Conservation (phyloP, 306 rosid species). For the Lablab purpureus region DNA sequence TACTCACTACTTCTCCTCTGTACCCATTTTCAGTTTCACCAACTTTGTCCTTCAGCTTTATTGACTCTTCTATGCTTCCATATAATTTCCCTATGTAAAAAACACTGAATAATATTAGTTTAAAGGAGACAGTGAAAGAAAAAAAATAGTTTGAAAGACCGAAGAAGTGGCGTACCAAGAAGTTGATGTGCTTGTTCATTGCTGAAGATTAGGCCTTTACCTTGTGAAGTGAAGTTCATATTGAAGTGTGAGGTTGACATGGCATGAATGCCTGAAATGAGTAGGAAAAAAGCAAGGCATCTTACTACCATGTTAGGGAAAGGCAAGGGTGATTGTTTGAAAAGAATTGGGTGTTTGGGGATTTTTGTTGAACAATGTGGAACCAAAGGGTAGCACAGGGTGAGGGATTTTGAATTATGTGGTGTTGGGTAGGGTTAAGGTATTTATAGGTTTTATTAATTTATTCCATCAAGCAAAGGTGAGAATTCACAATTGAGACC, state of each 20-base stretch:
- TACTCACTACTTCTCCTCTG: neutral
- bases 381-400: slow-evolving; percentile 8
- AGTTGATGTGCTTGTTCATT: slow-evolving; percentile 28
- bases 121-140: neutral
- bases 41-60: slow-evolving; percentile 17
- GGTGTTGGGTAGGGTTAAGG: neutral
- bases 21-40: slow-evolving; percentile 30
- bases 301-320: slow-evolving; percentile 28
- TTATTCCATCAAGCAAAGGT: neutral
- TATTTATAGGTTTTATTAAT: neutral
- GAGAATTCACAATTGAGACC: neutral
- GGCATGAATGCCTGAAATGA: slow-evolving; percentile 32
- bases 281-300: slow-evolving; percentile 28
- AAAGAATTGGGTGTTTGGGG: neutral
- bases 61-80: slow-evolving; percentile 30
- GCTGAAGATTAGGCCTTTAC: slow-evolving; percentile 26
- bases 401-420: neutral
- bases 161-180: slow-evolving; percentile 21
- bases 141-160: neutral
- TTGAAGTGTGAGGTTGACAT: slow-evolving; percentile 11
- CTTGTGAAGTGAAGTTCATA: slow-evolving; percentile 13
- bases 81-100: slow-evolving; percentile 35
- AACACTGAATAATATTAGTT: neutral
- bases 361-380: neutral
- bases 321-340: slow-evolving; percentile 5